These are phyloP conservation scores for Auricularia cornea DNA, from an alignment of 768 basidiomycete species.

Conservation along the genomic window DNA sequence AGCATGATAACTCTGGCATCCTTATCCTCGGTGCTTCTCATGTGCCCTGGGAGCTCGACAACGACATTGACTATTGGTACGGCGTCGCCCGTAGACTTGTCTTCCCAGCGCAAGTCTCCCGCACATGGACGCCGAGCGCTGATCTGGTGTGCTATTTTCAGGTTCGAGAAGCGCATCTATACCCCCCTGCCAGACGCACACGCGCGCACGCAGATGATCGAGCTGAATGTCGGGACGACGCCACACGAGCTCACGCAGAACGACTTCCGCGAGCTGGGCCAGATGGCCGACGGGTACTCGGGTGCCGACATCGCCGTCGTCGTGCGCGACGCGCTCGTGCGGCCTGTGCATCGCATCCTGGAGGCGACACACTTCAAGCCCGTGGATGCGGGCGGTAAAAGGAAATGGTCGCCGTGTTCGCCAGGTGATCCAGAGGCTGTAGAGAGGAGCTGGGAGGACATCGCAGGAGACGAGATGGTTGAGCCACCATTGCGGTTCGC, in stretches of 20 bases:
- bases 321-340: constrained; percentile 96
- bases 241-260: constrained; percentile 73
- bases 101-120: too few species aligned
- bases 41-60: constrained; percentile 96
- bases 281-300: constrained; percentile 87
- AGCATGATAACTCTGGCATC: constrained; percentile 93
- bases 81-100: constrained; percentile 12
- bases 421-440: constrained; percentile 80
- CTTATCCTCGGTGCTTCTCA: constrained; percentile 98
- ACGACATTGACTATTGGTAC: constrained; percentile 91
- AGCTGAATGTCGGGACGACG: constrained; percentile 89
- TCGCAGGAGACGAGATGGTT: constrained; percentile 77
- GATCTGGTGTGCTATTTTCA: constrained; percentile 22
- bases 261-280: constrained; percentile 75
- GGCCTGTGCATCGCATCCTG: constrained; percentile 93
- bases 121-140: background rate
- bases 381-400: constrained; percentile 24
- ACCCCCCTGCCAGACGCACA: constrained; percentile 94
- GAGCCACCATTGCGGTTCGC: constrained; percentile 73
- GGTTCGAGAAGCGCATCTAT: constrained; percentile 97
- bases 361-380: constrained; percentile 91
- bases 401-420: constrained; percentile 91
- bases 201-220: constrained; percentile 90
- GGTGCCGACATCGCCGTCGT: constrained; percentile 93
- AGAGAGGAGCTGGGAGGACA: constrained; percentile 85